A percentile compares a stretch with the other conserved stretches of the same genome.
Evolutionary conservation across 2,329 filamentous ascomycete species (phyloP).

Genomic region (Xylaria sp.): DNA sequence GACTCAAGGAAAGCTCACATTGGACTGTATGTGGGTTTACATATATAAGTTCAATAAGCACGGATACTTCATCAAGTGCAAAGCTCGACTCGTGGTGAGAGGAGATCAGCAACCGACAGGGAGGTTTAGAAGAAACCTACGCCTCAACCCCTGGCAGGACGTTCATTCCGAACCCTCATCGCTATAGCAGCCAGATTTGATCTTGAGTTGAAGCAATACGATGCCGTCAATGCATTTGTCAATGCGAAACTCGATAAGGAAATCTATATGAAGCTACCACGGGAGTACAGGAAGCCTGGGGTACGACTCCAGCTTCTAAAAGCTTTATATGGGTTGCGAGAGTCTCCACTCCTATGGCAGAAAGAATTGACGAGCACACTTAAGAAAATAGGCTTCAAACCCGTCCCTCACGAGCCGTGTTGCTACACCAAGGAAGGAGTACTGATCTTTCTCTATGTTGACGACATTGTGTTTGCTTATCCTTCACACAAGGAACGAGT

Average conservation of each 20-base stretch:
- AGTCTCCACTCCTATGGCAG: not conserved
- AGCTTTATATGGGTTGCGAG: not conserved
- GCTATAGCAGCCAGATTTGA: not conserved
- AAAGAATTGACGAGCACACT: not conserved
- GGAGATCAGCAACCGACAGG: not conserved
- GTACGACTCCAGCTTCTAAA: not conserved
- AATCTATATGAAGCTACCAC: constrained; percentile 1
- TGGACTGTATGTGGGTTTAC: constrained; percentile 7
- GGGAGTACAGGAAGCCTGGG: not conserved
- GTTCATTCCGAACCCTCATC: not conserved
- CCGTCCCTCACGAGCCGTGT: not conserved
- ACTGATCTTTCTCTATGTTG: not conserved
- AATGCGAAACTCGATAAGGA: not conserved
- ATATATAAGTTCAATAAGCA: constrained; percentile 6
- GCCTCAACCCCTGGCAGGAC: not conserved
- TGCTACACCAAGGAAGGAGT: not conserved
- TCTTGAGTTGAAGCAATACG: not conserved
- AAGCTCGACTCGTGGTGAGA: not conserved
- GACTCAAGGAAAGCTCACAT: not conserved
- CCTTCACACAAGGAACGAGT: no score
- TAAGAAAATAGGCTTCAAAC: not conserved
- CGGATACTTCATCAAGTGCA: not conserved
- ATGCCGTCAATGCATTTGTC: not conserved
- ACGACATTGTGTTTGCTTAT: not conserved
- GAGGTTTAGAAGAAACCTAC: not conserved